These are phyloP conservation scores for Parasarocladium wereldwijsianum DNA, from an alignment of 2,329 filamentous ascomycete genomes.

Conservation along the genomic window DNA sequence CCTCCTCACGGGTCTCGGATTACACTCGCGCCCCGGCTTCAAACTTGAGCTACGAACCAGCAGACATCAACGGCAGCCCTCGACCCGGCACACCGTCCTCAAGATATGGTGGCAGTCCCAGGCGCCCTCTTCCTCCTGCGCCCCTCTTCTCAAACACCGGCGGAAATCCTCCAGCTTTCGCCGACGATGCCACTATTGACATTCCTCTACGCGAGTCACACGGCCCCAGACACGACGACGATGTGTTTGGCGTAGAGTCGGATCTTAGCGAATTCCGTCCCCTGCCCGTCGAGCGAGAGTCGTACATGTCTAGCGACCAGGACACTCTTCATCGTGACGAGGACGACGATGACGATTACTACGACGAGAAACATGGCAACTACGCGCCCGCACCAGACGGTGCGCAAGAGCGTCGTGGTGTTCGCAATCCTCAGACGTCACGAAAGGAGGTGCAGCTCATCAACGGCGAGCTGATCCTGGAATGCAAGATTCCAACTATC, in stretches of 20 bases:
- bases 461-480: conserved; percentile 92
- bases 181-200: conserved; percentile 54
- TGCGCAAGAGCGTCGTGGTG: conserved; percentile 75
- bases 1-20: conserved; percentile 37
- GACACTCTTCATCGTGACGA: conserved; percentile 35
- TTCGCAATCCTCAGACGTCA: conserved; percentile 72
- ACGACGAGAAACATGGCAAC: conserved; percentile 35
- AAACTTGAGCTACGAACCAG: conserved; percentile 64
- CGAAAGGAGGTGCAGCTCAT: conserved; percentile 92
- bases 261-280: conserved; percentile 37
- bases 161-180: conserved; percentile 35
- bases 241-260: conserved; percentile 55
- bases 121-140: conserved; percentile 74
- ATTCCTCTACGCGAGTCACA: conserved; percentile 48
- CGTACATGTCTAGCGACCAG: conserved; percentile 40
- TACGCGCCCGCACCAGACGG: conserved; percentile 81
- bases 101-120: conserved; percentile 73
- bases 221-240: conserved; percentile 36
- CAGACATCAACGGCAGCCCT: conserved; percentile 78
- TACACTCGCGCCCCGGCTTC: conserved; percentile 59
- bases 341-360: conserved; percentile 13
- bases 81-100: conserved; percentile 84
- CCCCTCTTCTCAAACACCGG: conserved; percentile 57
- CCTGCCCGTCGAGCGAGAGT: conserved; percentile 22
- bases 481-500: conserved; percentile 98